Base-by-base conservation (phyloP, 2,329 filamentous ascomycete genomes). In the Ilyonectria destructans region DNA sequence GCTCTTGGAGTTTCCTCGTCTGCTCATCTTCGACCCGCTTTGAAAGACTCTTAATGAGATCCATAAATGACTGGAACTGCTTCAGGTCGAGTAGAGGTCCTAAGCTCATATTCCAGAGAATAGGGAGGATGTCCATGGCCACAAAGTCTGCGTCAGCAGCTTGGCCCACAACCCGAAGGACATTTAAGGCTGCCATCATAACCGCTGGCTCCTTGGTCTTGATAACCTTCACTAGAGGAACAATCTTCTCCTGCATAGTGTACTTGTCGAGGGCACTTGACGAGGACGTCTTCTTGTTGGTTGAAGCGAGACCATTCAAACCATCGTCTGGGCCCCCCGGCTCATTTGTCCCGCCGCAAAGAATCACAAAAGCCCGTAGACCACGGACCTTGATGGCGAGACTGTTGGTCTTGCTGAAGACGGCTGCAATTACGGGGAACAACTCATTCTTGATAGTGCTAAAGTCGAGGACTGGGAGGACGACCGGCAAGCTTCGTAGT, bases 141-240 rank as follows among this genome's bases (percentile, higher is more conserved):
- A 98, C 89, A 77, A 97, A 98, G 51, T 98, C 96, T 2, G 92
- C 89, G 77, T 98, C 96, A 5, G 93, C 95, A 21, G 92, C 87
- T 57, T 89, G 89, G 9, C 95, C 95, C 31, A 99, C 92, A 56
- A 97, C 92, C 57, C 89, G 90, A 71, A 98, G 90, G 1, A 98
- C 94, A 62, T 91, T 92, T 37, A 98, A 85, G 0, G 95, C 92
- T 6, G 96, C 95, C 86, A 98, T 93, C 93, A 98, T 98, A 10
- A 99, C 96, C 8, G 95, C 95, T 0, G 96, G 96, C 80, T 99
- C 96, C 79, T 97, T 98, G 0, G 96, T 99, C 82, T 97, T 98
- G 83, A 99, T 98, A 2, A 87, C 95, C 77, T 93, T 95, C 68
- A 99, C 87, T 5, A 98, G 84, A 0, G 96, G 96, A 0, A 98